phyloP scores from a whole-genome alignment of 371 early-diverging fungal species.

The Blakeslea trispora region DNA sequence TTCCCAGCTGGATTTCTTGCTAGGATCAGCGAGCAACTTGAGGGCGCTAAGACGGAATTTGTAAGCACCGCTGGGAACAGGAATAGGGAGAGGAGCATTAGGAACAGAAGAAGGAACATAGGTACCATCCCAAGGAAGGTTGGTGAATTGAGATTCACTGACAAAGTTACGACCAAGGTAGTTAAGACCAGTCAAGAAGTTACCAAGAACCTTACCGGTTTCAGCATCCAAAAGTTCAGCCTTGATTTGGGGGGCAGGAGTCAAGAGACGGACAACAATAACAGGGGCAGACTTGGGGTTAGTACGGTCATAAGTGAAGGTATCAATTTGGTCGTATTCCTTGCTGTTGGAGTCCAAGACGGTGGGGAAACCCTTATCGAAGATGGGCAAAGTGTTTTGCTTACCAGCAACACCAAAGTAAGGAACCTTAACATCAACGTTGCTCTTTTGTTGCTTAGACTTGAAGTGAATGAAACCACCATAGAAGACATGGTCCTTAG shows the following conservation, averaged over 20 bases:
- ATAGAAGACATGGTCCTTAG: conserved; percentile 37
- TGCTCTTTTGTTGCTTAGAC: conserved; percentile 16
- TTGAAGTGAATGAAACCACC: conserved; percentile 38
- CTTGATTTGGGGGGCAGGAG: conserved; percentile 26
- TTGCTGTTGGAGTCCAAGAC: conserved; percentile 14
- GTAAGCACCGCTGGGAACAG: conserved; percentile 29
- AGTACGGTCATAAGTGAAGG: conserved; percentile 28
- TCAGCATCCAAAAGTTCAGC: conserved; percentile 29
- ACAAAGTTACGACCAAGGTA: conserved; percentile 32
- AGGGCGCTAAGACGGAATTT: conserved; percentile 27
- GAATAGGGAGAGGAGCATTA: conserved; percentile 14
- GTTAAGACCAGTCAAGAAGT: conserved; percentile 17
- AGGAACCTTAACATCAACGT: conserved; percentile 45
- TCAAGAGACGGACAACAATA: conserved; percentile 35
- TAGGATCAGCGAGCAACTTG: conserved; percentile 33
- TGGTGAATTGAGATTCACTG: not conserved
- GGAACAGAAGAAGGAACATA: conserved; percentile 22
- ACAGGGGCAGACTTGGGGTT: conserved; percentile 12
- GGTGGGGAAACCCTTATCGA: conserved; percentile 21
- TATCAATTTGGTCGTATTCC: conserved; percentile 22
- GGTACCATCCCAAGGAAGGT: conserved; percentile 33
- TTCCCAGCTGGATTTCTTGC: conserved; percentile 31
- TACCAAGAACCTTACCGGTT: conserved; percentile 24
- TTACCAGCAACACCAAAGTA: conserved; percentile 60
- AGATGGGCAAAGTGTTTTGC: conserved; percentile 37